These are phyloP conservation scores for Nakazawaea populi DNA, from an alignment of 805 yeast species.

Conservation along the genomic window DNA sequence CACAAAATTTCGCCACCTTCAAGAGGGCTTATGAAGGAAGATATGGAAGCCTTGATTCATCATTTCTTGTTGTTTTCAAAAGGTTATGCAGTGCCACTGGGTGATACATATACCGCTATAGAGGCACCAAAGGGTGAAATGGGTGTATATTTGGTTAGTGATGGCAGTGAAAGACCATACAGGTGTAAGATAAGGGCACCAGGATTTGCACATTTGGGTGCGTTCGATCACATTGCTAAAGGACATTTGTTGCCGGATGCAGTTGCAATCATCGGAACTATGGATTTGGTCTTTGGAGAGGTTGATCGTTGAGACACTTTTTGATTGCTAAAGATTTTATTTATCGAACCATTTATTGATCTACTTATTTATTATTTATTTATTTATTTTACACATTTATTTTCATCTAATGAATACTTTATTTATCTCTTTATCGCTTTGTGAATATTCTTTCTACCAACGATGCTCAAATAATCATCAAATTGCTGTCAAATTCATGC, in stretches of 20 bases:
- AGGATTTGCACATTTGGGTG: slow-evolving; percentile 86
- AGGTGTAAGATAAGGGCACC: slow-evolving; percentile 94
- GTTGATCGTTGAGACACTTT: slow-evolving; percentile 63
- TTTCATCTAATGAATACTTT: neutral
- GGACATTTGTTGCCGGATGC: slow-evolving; percentile 89
- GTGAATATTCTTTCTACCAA: no score
- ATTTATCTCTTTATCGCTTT: neutral
- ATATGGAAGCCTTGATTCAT: slow-evolving; percentile 89
- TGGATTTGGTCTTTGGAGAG: slow-evolving; percentile 93
- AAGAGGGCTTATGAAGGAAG: slow-evolving; percentile 77
- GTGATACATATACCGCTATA: slow-evolving; percentile 86
- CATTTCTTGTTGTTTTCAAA: slow-evolving; percentile 84
- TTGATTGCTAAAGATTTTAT: neutral
- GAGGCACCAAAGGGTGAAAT: slow-evolving; percentile 96
- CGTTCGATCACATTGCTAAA: slow-evolving; percentile 80
- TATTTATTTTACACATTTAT: neutral
- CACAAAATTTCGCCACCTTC: slow-evolving; percentile 82
- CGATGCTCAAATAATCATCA: no score
- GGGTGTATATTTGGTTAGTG: slow-evolving; percentile 86
- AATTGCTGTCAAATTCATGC: no score
- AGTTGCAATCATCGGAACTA: slow-evolving; percentile 89
- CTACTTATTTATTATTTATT: neutral
- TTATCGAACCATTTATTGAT: neutral
- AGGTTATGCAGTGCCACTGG: slow-evolving; percentile 85
- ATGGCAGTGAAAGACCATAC: slow-evolving; percentile 87